phyloP scores from a whole-genome alignment of 768 basidiomycete species.

The Mycena leptocephala region DNA sequence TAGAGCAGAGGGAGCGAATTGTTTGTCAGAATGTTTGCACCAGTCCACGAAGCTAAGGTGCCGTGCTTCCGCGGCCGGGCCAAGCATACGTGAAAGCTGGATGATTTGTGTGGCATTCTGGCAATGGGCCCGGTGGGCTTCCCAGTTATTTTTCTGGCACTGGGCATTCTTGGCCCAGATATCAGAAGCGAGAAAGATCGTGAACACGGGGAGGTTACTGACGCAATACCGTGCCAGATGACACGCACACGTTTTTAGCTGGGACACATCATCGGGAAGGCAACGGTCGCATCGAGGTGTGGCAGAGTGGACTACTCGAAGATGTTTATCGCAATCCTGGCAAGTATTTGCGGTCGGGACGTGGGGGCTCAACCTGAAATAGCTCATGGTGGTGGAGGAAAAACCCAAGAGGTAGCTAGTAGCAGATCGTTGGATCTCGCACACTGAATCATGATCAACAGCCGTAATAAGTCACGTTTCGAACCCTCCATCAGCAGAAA shows the following conservation, averaged over 20 bases:
- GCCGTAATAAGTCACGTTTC: no score
- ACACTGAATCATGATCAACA: no score
- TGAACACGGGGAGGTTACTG: not conserved
- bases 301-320: not conserved
- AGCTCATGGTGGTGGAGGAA: not conserved
- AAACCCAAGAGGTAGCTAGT: no score
- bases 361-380: not conserved
- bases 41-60: constrained; percentile 2
- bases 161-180: not conserved
- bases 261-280: not conserved
- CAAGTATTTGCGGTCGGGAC: not conserved
- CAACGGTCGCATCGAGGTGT: constrained; percentile 9
- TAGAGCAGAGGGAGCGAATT: not conserved
- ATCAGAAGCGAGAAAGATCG: not conserved
- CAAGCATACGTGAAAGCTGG: not conserved
- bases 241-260: not conserved
- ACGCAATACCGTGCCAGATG: constrained; percentile 9
- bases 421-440: no score
- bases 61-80: not conserved
- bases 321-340: constrained; percentile 1
- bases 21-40: constrained; percentile 13
- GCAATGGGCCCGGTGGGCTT: not conserved
- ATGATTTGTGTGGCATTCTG: not conserved
- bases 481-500: no score
- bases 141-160: constrained; percentile 6